phyloP scores from a whole-genome alignment of 192 early-diverging fungal species.

The Entomortierella parvispora region DNA sequence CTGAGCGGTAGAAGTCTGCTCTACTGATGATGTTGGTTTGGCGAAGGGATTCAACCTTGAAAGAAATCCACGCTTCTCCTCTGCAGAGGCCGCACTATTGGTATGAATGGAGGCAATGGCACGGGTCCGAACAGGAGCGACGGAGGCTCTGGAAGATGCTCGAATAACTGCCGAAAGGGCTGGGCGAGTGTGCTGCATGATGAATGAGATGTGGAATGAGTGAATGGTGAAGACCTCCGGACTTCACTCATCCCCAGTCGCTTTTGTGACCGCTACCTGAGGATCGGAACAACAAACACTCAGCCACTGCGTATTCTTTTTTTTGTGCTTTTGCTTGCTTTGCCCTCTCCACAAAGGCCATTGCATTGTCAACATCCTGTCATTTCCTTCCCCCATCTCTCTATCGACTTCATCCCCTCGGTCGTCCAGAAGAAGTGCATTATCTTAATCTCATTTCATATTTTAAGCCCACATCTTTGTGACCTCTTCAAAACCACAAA shows the following conservation, averaged over 20 bases:
- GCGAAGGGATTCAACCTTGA: slow-evolving; percentile 50
- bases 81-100: slow-evolving; percentile 9
- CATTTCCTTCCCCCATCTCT: neutral
- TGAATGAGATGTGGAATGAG: too few relatives aligned
- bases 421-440: too few relatives aligned
- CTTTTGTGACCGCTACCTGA: neutral
- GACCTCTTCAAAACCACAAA: neutral
- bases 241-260: neutral
- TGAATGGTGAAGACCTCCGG: neutral
- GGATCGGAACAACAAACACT: neutral
- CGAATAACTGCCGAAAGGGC: too few relatives aligned
- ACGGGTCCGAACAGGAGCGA: too few relatives aligned
- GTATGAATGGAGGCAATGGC: slow-evolving; percentile 26
- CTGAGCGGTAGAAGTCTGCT: neutral
- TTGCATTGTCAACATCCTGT: too few relatives aligned
- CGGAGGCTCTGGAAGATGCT: too few relatives aligned
- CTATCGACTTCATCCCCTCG: slow-evolving; percentile 1
- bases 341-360: too few relatives aligned
- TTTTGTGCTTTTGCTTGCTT: neutral
- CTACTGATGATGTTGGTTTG: slow-evolving; percentile 7
- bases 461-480: neutral
- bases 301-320: slow-evolving; percentile 16
- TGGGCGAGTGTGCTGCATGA: too few relatives aligned
- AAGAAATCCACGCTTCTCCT: slow-evolving; percentile 44
- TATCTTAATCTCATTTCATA: neutral